These are phyloP conservation scores for Escovopsis sp. DNA, from an alignment of 2,329 filamentous ascomycete genomes.

Conservation along the genomic window DNA sequence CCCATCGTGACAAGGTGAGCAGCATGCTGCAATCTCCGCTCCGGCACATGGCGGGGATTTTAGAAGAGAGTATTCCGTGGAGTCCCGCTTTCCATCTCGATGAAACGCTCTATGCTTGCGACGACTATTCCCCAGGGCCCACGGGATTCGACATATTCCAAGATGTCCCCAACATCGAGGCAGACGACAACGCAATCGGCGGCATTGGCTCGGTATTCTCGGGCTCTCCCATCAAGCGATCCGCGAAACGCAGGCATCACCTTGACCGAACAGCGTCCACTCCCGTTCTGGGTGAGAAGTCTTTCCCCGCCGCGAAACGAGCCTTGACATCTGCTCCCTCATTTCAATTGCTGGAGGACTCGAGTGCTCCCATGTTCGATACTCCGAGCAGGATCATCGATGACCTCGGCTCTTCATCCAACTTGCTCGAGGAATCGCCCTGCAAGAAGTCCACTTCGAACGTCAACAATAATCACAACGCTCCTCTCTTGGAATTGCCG, in stretches of 20 bases:
- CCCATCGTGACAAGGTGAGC: constrained; percentile 73
- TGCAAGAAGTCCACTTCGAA: constrained; percentile 31
- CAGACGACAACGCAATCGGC: constrained; percentile 13
- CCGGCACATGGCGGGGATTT: constrained; percentile 27
- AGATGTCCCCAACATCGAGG: constrained; percentile 18
- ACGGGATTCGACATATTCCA: constrained; percentile 51
- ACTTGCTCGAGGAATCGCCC: constrained; percentile 26
- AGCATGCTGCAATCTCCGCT: constrained; percentile 69
- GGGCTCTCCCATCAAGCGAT: constrained; percentile 54
- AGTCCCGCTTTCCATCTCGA: constrained; percentile 55
- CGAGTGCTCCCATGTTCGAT: constrained; percentile 27
- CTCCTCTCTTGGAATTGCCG: constrained; percentile 18
- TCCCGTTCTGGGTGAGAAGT: constrained; percentile 47
- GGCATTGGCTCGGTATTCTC: constrained; percentile 33
- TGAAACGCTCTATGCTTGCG: constrained; percentile 34
- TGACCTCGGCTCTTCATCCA: constrained; percentile 40
- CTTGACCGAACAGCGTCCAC: constrained; percentile 49
- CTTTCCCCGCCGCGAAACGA: constrained; percentile 37
- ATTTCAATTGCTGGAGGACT: constrained; percentile 32
- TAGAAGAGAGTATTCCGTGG: constrained; percentile 40
- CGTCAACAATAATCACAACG: constrained; percentile 23
- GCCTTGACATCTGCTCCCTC: constrained; percentile 33
- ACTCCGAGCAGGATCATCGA: constrained; percentile 46
- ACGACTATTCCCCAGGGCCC: constrained; percentile 34
- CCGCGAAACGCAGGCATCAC: constrained; percentile 38